Base-by-base conservation (phyloP, 768 basidiomycete species). In the Boletus rufocinnamomeus region DNA sequence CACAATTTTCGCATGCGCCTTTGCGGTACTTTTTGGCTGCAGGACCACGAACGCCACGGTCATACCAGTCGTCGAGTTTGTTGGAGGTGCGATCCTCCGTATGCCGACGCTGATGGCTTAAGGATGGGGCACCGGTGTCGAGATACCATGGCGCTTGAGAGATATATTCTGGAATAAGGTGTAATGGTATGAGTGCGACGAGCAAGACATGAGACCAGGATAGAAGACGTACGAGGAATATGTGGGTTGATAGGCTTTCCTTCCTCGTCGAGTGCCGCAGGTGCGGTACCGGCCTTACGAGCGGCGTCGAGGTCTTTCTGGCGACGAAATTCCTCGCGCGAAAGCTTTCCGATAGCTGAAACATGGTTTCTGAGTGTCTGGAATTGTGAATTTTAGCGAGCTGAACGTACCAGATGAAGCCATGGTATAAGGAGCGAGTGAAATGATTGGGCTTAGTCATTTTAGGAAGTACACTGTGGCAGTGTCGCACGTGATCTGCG, bases 131-230 rank as follows among this genome's bases (percentile, higher is more conserved):
- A 47, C 94, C 97, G 6, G 91, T 94, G 74, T 98, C 93, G 64
- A 96, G 84, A 75, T 98, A 99, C 97, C 97, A 99, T 57, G 97
- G 97, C 9, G 94, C 96, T 74, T 96, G 93, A 8, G 96, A 93
- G 72, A 99, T 99, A 72, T 98, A 99, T 77, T 98, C 93, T 95
- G 64, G 17, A 48, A 32, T 55, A 43, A 59, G 41, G 52, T 17
- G 13, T 2, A 45, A n/a, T 40, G 35, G 48, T 19, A 30, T 58
- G 53, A 63, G 52, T 38, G 40, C 23, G 37, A 43, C 16, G 9
- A 28, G n/a, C 0, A 28, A 41, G 13, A 37, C 7, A 57, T 4
- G 30, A 27, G 21, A 47, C 1, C 19, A 45, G n/a, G 25, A 37
- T 34, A 6, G 47, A 21, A 41, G n/a, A 79, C 91, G 60, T 64